Evolutionary conservation across 345 rosid genomes (phyloP).

Genomic region (Eucalyptus pauciflora): DNA sequence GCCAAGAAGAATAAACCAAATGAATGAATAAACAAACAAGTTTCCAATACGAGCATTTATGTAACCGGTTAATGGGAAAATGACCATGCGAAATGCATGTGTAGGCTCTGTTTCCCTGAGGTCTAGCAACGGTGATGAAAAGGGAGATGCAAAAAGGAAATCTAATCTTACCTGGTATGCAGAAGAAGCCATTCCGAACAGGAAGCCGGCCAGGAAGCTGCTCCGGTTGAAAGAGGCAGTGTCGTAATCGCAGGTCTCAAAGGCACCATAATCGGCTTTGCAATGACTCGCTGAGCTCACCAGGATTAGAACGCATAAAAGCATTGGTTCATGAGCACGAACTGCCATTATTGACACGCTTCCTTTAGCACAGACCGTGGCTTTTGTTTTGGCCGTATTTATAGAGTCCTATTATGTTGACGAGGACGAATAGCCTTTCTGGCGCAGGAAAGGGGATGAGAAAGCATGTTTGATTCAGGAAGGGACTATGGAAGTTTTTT

Average conservation of each 20-base stretch:
- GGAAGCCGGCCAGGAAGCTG: constrained; percentile 7
- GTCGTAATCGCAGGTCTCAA: neutral
- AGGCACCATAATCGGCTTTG: neutral
- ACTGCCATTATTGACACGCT: neutral
- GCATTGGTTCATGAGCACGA: neutral
- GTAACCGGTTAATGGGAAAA: neutral
- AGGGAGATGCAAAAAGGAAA: neutral
- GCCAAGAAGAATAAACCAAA: neutral
- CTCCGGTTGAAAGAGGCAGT: neutral
- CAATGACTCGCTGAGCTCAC: neutral
- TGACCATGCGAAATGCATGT: neutral
- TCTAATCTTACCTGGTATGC: constrained; percentile 7
- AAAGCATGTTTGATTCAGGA: neutral
- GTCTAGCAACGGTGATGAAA: neutral
- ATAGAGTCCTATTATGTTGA: neutral
- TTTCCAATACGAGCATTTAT: neutral
- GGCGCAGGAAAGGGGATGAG: too few relatives aligned
- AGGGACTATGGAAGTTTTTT: neutral
- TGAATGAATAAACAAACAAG: neutral
- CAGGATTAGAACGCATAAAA: neutral
- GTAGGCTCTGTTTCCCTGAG: neutral
- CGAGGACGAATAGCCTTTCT: too few relatives aligned
- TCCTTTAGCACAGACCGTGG: neutral
- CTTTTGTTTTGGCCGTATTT: neutral
- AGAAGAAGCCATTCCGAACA: constrained; percentile 10